These are phyloP conservation scores for Torrubiella hemipterigena DNA, from an alignment of 2,329 filamentous ascomycete genomes.

Conservation along the genomic window DNA sequence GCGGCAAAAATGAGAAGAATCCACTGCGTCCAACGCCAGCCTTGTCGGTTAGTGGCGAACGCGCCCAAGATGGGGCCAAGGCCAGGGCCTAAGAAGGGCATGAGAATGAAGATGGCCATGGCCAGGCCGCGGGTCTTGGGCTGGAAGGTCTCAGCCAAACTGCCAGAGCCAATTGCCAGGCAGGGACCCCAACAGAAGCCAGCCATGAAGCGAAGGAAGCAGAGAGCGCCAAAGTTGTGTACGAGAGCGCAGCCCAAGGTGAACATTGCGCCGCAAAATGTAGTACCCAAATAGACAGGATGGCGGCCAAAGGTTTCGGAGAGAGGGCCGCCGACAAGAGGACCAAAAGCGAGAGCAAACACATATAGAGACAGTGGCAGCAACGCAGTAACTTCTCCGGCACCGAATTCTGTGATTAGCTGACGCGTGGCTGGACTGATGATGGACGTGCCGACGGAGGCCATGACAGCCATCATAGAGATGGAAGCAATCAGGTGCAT, in stretches of 20 bases:
- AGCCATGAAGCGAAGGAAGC: slow-evolving; percentile 42
- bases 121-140: slow-evolving; percentile 27
- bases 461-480: too few relatives aligned
- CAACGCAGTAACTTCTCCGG: slow-evolving; percentile 41
- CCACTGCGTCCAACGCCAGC: slow-evolving; percentile 13
- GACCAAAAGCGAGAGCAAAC: slow-evolving; percentile 46
- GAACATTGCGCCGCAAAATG: slow-evolving; percentile 39
- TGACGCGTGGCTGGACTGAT: slow-evolving; percentile 33
- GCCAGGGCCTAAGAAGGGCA: slow-evolving; percentile 39
- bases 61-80: slow-evolving; percentile 13
- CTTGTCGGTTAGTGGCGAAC: slow-evolving; percentile 4
- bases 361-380: slow-evolving; percentile 47
- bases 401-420: slow-evolving; percentile 38
- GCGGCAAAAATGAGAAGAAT: slow-evolving; percentile 10
- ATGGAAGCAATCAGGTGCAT: background rate
- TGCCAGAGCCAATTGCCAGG: slow-evolving; percentile 35
- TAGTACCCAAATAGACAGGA: slow-evolving; percentile 33
- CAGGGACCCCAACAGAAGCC: slow-evolving; percentile 37
- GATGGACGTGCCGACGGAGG: slow-evolving; percentile 38
- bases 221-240: slow-evolving; percentile 35
- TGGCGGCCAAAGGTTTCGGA: slow-evolving; percentile 45
- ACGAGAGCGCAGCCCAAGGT: slow-evolving; percentile 41
- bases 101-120: slow-evolving; percentile 32
- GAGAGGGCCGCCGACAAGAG: slow-evolving; percentile 44
- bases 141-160: slow-evolving; percentile 34